phyloP scores from a whole-genome alignment of 2,329 filamentous ascomycete species.

The Gnomoniopsis sp. region DNA sequence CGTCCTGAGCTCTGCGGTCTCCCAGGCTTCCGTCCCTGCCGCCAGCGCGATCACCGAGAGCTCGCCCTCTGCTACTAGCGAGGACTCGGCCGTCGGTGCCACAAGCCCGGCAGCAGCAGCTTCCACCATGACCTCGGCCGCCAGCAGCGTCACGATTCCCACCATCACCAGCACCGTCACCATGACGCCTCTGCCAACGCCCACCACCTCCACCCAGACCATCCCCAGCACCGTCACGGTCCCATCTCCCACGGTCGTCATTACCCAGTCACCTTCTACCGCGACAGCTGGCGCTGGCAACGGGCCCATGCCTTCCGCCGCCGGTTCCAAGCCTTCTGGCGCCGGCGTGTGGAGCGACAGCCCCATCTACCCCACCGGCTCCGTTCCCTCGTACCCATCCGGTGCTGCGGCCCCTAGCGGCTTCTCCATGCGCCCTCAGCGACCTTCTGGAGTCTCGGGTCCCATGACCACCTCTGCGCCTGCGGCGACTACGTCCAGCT shows the following conservation, averaged over 20 bases:
- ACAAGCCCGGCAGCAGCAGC: neutral
- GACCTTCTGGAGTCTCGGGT: neutral
- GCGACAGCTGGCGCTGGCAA: neutral
- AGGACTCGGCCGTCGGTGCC: conserved; percentile 3
- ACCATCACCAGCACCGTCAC: conserved; percentile 12
- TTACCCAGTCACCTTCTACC: conserved; percentile 16
- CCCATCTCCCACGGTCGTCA: conserved; percentile 20
- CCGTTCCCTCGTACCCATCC: conserved; percentile 1
- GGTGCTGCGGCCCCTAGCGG: conserved; percentile 14
- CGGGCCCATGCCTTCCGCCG: neutral
- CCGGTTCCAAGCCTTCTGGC: neutral
- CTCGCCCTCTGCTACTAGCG: conserved; percentile 4
- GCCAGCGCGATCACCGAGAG: neutral
- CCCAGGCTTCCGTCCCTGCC: neutral
- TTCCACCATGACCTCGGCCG: neutral
- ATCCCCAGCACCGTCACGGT: conserved; percentile 21
- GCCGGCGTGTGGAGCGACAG: neutral
- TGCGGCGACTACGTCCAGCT: neutral
- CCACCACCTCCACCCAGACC: conserved; percentile 20
- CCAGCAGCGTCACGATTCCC: conserved; percentile 7
- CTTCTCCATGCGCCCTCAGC: conserved; percentile 2
- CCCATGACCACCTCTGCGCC: neutral
- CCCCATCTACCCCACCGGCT: neutral
- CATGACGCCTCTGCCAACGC: conserved; percentile 15
- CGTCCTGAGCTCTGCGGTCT: neutral